Percentiles rank a stretch among this genome's conserved stretches.
phyloP scores from a whole-genome alignment of 345 rosid genomes.

The rapeseed (Brassica napus) region DNA sequence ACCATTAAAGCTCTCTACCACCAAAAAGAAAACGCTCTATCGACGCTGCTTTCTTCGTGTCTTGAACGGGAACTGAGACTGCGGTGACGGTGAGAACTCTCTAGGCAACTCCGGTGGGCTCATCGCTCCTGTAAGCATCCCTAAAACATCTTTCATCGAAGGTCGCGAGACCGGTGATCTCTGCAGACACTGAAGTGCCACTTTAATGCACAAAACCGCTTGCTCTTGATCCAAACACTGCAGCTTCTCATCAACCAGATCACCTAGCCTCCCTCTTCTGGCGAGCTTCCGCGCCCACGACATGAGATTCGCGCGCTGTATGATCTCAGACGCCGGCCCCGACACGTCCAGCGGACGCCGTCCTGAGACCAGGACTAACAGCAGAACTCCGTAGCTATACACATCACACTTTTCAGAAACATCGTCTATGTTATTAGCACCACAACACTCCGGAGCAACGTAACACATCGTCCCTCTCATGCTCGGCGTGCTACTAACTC shows the following conservation, averaged over 20 bases:
- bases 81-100: constrained; percentile 87
- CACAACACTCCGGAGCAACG: constrained; percentile 87
- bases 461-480: constrained; percentile 97
- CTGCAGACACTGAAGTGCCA: constrained; percentile 85
- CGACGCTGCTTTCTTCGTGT: constrained; percentile 51
- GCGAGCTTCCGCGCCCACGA: constrained; percentile 91
- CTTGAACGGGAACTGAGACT: constrained; percentile 55
- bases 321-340: constrained; percentile 68
- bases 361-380: constrained; percentile 82
- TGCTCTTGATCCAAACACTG: constrained; percentile 62
- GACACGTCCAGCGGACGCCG: constrained; percentile 84
- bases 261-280: constrained; percentile 68
- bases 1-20: neutral
- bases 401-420: constrained; percentile 88
- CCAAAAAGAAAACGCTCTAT: constrained; percentile 9
- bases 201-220: constrained; percentile 72
- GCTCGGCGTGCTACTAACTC: constrained; percentile 87
- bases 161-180: constrained; percentile 71
- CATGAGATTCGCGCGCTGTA: constrained; percentile 76
- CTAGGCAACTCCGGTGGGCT: constrained; percentile 67
- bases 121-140: constrained; percentile 61
- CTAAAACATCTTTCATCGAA: constrained; percentile 76
- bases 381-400: constrained; percentile 76
- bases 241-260: constrained; percentile 70
- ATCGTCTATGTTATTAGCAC: constrained; percentile 47